phyloP scores from a whole-genome alignment of 306 rosid genomes.

The Styphnolobium japonicum region DNA sequence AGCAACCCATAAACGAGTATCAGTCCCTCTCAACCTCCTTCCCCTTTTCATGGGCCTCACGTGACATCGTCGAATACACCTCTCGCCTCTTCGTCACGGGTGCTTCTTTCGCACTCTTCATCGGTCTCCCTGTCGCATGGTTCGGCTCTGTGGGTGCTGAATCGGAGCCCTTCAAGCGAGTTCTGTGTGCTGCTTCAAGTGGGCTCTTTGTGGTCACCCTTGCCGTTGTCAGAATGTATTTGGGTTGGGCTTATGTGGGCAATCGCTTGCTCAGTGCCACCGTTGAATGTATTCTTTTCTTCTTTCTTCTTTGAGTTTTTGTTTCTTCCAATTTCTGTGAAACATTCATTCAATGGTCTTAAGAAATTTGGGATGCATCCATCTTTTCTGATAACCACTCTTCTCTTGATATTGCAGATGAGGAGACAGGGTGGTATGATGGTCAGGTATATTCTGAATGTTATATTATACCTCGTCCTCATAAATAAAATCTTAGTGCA shows the following conservation, averaged over 20 bases:
- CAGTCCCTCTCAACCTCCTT: slow-evolving; percentile 69
- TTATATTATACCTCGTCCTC: neutral
- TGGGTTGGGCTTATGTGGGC: slow-evolving; percentile 97
- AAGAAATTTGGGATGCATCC: neutral
- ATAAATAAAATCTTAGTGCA: neutral
- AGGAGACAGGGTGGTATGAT: slow-evolving; percentile 99
- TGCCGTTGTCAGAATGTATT: slow-evolving; percentile 85
- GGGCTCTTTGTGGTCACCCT: slow-evolving; percentile 67
- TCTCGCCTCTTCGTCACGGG: slow-evolving; percentile 71
- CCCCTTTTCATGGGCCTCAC: slow-evolving; percentile 91
- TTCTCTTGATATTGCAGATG: slow-evolving; percentile 56
- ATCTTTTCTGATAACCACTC: neutral
- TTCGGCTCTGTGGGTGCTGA: slow-evolving; percentile 72
- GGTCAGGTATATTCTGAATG: slow-evolving; percentile 63
- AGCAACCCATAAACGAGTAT: slow-evolving; percentile 85
- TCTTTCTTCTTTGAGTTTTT: neutral
- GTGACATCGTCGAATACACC: slow-evolving; percentile 56
- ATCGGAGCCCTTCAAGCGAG: slow-evolving; percentile 59
- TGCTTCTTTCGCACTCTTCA: slow-evolving; percentile 58
- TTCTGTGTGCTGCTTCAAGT: slow-evolving; percentile 62
- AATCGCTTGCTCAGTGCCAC: slow-evolving; percentile 96
- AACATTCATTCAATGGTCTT: neutral
- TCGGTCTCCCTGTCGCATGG: slow-evolving; percentile 87
- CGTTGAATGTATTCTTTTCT: slow-evolving; percentile 63
- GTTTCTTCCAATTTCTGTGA: neutral